A percentile compares a stretch with the other conserved stretches of the same genome.
phyloP scores from a whole-genome alignment of 2,329 filamentous ascomycete genomes.

The Fusarium sp. region DNA sequence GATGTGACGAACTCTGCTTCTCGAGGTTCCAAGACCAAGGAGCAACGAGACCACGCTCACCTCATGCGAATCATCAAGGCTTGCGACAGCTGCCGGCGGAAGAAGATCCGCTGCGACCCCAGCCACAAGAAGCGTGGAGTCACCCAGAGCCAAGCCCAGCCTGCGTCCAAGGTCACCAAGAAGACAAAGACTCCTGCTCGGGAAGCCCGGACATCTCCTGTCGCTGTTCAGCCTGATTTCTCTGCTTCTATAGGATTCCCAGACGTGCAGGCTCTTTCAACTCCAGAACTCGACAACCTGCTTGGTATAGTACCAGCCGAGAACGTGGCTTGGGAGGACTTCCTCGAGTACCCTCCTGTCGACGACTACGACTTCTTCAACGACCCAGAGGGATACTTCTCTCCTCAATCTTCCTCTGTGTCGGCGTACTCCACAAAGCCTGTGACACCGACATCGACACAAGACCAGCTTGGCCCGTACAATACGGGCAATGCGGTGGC shows the following conservation, averaged over 20 bases:
- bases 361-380: constrained; percentile 58
- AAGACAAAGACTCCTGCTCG: constrained; percentile 50
- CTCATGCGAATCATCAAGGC: constrained; percentile 76
- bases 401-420: constrained; percentile 49
- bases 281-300: constrained; percentile 37
- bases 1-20: constrained; percentile 73
- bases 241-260: constrained; percentile 20
- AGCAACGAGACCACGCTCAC: constrained; percentile 75
- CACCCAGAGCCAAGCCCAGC: constrained; percentile 47
- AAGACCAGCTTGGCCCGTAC: constrained; percentile 29
- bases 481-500: constrained; percentile 12
- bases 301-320: constrained; percentile 22
- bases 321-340: constrained; percentile 58
- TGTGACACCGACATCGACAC: constrained; percentile 41
- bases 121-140: constrained; percentile 65
- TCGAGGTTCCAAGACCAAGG: constrained; percentile 74
- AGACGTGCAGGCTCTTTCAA: constrained; percentile 35
- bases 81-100: constrained; percentile 71
- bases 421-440: constrained; percentile 46
- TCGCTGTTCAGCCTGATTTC: constrained; percentile 18
- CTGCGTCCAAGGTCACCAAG: constrained; percentile 54
- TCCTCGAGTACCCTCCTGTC: constrained; percentile 57
- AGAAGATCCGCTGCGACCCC: constrained; percentile 73
- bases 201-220: constrained; percentile 25
- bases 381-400: constrained; percentile 57